These are phyloP conservation scores for Phaeophleospora eucalypticola DNA, from an alignment of 2,329 filamentous ascomycete species.

Conservation along the genomic window DNA sequence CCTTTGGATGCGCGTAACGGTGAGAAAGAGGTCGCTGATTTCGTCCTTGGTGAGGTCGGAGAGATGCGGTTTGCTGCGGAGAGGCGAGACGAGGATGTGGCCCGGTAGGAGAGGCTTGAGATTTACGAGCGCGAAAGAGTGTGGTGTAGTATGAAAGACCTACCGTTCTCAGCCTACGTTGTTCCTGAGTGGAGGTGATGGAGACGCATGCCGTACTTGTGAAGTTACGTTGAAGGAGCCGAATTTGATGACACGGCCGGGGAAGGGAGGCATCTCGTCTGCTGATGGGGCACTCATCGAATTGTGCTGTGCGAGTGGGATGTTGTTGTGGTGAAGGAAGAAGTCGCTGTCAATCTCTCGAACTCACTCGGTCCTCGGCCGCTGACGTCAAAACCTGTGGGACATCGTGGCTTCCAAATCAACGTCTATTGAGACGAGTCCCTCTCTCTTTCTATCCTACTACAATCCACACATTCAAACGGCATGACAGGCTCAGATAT, in stretches of 20 bases:
- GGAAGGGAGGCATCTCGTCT: constrained; percentile 30
- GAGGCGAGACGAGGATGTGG: constrained; percentile 85
- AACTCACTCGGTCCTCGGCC: background rate
- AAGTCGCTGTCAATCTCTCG: background rate
- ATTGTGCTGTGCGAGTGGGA: background rate
- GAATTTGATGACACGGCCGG: constrained; percentile 41
- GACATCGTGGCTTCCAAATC: background rate
- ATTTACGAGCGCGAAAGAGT: constrained; percentile 87
- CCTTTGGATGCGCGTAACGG: constrained; percentile 68
- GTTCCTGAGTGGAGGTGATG: constrained; percentile 12
- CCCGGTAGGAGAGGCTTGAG: constrained; percentile 90
- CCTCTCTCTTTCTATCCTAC: too few relatives aligned
- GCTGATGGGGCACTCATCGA: constrained; percentile 8
- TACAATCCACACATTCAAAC: too few relatives aligned
- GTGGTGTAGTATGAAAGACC: constrained; percentile 80
- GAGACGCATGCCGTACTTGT: constrained; percentile 32
- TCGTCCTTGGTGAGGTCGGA: constrained; percentile 69
- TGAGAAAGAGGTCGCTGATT: constrained; percentile 79
- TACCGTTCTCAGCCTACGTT: constrained; percentile 43
- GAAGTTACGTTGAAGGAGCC: constrained; percentile 43
- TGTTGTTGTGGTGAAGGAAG: background rate
- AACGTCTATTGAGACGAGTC: too few relatives aligned
- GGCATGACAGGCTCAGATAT: constrained; percentile 41
- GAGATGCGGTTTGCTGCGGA: constrained; percentile 61
- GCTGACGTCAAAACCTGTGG: constrained; percentile 1